phyloP scores from a whole-genome alignment of 768 basidiomycete genomes.

The Auriscalpium microsporum region DNA sequence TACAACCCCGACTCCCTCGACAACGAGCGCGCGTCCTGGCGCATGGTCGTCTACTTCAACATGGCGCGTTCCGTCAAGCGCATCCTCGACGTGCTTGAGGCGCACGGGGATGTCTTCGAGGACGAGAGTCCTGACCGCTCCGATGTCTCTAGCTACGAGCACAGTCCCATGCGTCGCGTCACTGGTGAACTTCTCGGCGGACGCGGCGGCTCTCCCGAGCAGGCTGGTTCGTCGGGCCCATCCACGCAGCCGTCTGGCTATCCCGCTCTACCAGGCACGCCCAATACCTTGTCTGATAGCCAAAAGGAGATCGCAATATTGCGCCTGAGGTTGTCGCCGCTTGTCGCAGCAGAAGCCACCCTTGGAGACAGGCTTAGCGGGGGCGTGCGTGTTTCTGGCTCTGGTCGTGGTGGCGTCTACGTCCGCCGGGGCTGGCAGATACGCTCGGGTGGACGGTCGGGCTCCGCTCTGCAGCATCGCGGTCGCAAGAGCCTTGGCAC shows the following conservation, averaged over 20 bases:
- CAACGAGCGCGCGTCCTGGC: slow-evolving; percentile 65
- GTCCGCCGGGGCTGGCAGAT: slow-evolving; percentile 81
- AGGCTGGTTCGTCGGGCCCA: not conserved
- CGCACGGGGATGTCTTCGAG: slow-evolving; percentile 16
- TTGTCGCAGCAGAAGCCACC: slow-evolving; percentile 51
- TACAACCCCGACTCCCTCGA: slow-evolving; percentile 67
- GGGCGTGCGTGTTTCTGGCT: slow-evolving; percentile 62
- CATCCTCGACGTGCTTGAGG: slow-evolving; percentile 25
- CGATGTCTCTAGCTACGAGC: slow-evolving; percentile 1
- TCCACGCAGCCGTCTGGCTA: not conserved
- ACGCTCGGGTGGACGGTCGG: slow-evolving; percentile 29
- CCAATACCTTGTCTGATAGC: slow-evolving; percentile 1
- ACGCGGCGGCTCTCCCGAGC: not conserved
- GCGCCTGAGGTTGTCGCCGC: slow-evolving; percentile 48
- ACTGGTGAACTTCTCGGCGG: not conserved
- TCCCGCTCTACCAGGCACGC: slow-evolving; percentile 1
- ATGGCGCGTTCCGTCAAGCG: slow-evolving; percentile 37
- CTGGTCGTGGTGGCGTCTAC: slow-evolving; percentile 67
- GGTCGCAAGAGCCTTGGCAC: not conserved
- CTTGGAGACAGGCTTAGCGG: slow-evolving; percentile 70
- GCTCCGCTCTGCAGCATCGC: slow-evolving; percentile 11
- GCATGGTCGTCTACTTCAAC: slow-evolving; percentile 76
- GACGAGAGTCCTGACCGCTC: not conserved
- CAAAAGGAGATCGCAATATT: slow-evolving; percentile 25
- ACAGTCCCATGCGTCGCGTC: slow-evolving; percentile 1